Evolutionary conservation across 2,329 filamentous ascomycete genomes (phyloP).

Genomic region (Tolypocladium tropicale): DNA sequence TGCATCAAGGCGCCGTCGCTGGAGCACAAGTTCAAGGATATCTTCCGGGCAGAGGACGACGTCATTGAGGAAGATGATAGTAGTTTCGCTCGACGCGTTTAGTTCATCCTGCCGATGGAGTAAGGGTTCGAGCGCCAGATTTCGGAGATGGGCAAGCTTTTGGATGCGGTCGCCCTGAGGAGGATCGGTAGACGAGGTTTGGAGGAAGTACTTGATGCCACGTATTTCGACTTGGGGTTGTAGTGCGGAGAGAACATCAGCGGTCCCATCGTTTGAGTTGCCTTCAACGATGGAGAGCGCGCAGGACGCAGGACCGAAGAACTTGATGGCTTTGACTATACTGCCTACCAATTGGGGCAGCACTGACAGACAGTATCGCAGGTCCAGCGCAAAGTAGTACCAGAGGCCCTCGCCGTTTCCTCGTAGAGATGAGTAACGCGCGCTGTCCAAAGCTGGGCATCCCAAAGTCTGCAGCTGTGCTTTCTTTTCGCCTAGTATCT

Average conservation of each 20-base stretch:
- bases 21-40: conserved; percentile 44
- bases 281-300: neutral
- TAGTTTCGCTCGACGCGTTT: conserved; percentile 5
- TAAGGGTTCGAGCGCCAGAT: neutral
- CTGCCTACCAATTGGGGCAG: neutral
- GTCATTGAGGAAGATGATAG: conserved; percentile 44
- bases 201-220: neutral
- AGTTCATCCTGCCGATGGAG: neutral
- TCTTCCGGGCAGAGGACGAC: conserved; percentile 43
- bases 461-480: neutral
- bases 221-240: neutral
- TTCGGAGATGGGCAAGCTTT: neutral
- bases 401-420: neutral
- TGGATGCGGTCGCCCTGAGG: neutral
- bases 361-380: neutral
- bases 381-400: neutral
- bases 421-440: neutral
- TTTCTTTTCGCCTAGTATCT: neutral
- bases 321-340: neutral
- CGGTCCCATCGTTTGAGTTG: neutral
- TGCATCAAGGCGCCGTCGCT: conserved; percentile 33
- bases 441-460: neutral
- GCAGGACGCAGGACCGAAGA: neutral
- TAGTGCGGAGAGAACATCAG: neutral
- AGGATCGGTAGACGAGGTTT: neutral